Conservation (phyloP, 345 rosid genomes). For the Hypericum perforatum region DNA sequence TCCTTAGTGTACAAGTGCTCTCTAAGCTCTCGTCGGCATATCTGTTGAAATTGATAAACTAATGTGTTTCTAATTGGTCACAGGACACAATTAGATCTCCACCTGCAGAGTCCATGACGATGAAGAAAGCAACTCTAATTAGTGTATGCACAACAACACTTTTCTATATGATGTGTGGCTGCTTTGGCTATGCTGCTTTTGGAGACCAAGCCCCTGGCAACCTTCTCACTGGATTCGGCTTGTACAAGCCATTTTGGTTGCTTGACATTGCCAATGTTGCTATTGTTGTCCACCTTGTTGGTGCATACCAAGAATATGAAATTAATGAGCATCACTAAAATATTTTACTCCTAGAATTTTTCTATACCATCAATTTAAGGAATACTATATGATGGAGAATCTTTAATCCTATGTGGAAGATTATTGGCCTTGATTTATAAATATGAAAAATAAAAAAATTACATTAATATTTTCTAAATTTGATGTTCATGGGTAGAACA, state of each 20-base stretch:
- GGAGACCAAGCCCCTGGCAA: constrained; percentile 5
- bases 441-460: too few species aligned
- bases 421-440: too few species aligned
- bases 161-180: constrained; percentile 3
- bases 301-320: constrained; percentile 6
- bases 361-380: too few species aligned
- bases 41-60: too few species aligned
- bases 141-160: constrained; percentile 1
- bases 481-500: too few species aligned
- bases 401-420: too few species aligned
- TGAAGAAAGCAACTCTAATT: constrained; percentile 2
- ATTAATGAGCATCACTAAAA: too few species aligned
- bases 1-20: too few species aligned
- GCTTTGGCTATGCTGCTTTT: constrained; percentile 6
- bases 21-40: too few species aligned
- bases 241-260: constrained; percentile 2
- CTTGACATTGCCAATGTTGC: constrained; percentile 4
- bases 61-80: background rate
- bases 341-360: too few species aligned
- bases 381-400: too few species aligned
- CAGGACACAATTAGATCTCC: constrained; percentile 3
- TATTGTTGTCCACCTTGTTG: background rate
- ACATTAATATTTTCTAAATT: too few species aligned
- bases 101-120: background rate
- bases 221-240: constrained; percentile 2